Conservation (phyloP, 352 stramenopile genomes). For the Phytopythium aichiense region DNA sequence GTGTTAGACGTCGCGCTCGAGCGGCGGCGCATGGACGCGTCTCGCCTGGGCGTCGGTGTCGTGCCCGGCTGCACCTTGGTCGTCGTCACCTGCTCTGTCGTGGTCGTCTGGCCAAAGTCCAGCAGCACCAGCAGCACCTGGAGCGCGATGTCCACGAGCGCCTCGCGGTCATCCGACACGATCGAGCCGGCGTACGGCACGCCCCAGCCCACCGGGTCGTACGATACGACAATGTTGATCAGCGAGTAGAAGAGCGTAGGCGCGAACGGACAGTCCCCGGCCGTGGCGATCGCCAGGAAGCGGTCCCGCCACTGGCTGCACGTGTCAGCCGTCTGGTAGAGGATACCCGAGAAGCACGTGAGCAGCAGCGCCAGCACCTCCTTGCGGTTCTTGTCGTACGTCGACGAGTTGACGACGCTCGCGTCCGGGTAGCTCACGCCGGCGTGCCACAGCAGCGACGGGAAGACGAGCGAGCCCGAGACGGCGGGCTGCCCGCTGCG, state of each 20-base stretch:
- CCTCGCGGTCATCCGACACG: constrained; percentile 82
- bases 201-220: constrained; percentile 90
- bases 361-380: constrained; percentile 95
- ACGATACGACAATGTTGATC: constrained; percentile 93
- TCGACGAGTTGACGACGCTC: constrained; percentile 56
- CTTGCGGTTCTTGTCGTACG: constrained; percentile 93
- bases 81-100: constrained; percentile 35
- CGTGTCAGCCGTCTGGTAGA: constrained; percentile 92
- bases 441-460: constrained; percentile 73
- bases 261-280: constrained; percentile 89
- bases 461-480: constrained; percentile 50
- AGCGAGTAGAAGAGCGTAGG: constrained; percentile 96
- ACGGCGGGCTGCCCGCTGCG: constrained; percentile 38
- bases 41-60: constrained; percentile 27
- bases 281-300: constrained; percentile 90
- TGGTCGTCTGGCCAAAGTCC: constrained; percentile 86
- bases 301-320: constrained; percentile 90
- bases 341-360: constrained; percentile 93
- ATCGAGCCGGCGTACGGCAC: constrained; percentile 91
- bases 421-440: constrained; percentile 80
- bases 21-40: constrained; percentile 18
- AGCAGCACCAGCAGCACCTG: constrained; percentile 94
- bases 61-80: constrained; percentile 47
- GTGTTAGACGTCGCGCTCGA: constrained; percentile 17
- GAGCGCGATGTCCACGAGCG: constrained; percentile 89